Conservation (phyloP, 371 early-diverging fungal species). For the Mortierella sp. region DNA sequence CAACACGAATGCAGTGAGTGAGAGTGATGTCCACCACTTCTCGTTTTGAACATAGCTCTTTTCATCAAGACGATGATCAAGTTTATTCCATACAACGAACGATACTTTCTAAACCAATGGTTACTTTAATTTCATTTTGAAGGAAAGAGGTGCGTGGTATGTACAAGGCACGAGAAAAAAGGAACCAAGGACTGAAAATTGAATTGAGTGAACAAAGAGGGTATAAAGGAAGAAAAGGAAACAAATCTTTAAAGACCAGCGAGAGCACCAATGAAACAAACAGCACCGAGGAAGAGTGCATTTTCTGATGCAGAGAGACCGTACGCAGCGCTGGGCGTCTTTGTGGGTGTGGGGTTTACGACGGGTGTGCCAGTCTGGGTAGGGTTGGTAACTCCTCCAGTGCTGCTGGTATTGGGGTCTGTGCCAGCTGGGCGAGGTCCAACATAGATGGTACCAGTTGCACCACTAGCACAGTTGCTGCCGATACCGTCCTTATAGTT, state of each 20-base stretch:
- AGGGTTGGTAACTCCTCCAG: neutral
- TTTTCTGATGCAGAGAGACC: constrained; percentile 4
- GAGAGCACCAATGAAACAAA: constrained; percentile 18
- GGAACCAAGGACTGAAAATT: neutral
- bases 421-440: constrained; percentile 22
- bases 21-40: neutral
- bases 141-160: neutral
- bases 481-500: constrained; percentile 57
- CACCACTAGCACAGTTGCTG: constrained; percentile 25
- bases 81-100: neutral
- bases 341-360: neutral
- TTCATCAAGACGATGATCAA: neutral
- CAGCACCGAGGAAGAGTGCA: constrained; percentile 11
- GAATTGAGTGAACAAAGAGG: neutral
- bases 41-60: neutral
- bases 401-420: neutral
- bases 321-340: neutral
- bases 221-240: neutral
- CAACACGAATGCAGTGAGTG: neutral
- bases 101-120: neutral
- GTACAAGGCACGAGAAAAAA: neutral
- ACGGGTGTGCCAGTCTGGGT: neutral
- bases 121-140: neutral
- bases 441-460: constrained; percentile 39
- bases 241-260: constrained; percentile 7